Conservation (phyloP, 345 rosid genomes). For the Eucalyptus erythrocorys region DNA sequence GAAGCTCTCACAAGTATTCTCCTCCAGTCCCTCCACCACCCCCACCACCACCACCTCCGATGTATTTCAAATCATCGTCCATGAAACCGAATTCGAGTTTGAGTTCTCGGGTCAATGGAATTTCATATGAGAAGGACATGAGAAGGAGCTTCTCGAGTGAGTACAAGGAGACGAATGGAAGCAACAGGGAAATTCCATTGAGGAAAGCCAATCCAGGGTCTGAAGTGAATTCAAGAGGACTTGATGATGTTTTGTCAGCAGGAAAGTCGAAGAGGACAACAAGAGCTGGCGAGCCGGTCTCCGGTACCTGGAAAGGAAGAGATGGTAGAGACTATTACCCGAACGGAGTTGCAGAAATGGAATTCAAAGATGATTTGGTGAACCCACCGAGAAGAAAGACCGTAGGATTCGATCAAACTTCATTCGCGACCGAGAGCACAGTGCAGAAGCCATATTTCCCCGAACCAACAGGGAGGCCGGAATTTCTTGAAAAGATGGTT, state of each 20-base stretch:
- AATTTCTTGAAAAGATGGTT: conserved; percentile 9
- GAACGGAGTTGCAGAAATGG: background rate
- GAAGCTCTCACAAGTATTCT: conserved; percentile 26
- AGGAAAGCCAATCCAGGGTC: background rate
- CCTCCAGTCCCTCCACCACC: conserved; percentile 69
- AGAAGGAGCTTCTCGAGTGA: conserved; percentile 8
- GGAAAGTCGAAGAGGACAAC: background rate
- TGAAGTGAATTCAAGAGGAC: background rate
- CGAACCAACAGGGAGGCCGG: background rate
- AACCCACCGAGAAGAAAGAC: background rate
- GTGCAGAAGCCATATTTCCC: background rate
- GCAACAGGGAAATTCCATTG: background rate
- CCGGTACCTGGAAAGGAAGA: background rate
- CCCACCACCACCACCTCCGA: conserved; percentile 19
- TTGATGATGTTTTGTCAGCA: background rate
- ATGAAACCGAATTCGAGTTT: conserved; percentile 2
- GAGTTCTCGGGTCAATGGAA: conserved; percentile 1
- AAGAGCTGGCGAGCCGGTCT: conserved; percentile 1
- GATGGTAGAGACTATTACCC: background rate
- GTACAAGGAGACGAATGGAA: background rate
- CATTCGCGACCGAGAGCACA: background rate
- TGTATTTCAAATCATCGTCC: conserved; percentile 16
- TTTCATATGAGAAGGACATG: conserved; percentile 1
- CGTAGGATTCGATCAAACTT: conserved; percentile 4
- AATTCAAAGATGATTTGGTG: background rate